These are phyloP conservation scores for Rubroshorea leprosula DNA, from an alignment of 345 rosid species.

Conservation along the genomic window DNA sequence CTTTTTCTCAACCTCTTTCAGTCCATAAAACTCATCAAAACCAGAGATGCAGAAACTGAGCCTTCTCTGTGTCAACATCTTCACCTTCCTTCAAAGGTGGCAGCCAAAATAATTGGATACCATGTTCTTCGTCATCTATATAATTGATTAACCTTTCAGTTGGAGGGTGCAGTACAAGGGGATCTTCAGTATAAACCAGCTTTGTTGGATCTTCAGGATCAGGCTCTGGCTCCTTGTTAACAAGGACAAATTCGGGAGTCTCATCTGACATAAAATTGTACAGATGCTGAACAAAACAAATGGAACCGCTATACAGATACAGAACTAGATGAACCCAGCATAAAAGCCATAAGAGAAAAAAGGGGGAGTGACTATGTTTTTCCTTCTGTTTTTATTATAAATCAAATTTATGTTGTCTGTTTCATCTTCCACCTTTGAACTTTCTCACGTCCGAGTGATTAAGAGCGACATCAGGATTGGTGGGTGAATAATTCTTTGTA, in stretches of 20 bases:
- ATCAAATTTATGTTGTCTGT: no score
- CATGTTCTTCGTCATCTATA: conserved; percentile 80
- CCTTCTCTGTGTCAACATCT: conserved; percentile 56
- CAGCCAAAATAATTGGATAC: conserved; percentile 82
- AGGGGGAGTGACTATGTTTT: no score
- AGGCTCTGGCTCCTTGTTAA: conserved; percentile 81
- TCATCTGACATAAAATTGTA: conserved; percentile 48
- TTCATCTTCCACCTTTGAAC: no score
- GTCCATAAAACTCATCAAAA: conserved; percentile 80
- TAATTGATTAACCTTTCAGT: conserved; percentile 77
- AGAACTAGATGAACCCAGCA: no score
- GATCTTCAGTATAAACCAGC: conserved; percentile 64
- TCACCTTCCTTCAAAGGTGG: conserved; percentile 72
- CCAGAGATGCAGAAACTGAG: conserved; percentile 81
- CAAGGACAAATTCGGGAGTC: conserved; percentile 67
- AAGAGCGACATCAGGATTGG: no score
- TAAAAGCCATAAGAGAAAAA: no score
- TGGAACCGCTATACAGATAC: not conserved
- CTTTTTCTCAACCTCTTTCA: conserved; percentile 36
- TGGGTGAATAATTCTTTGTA: no score
- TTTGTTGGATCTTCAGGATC: conserved; percentile 84
- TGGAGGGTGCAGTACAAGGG: conserved; percentile 72
- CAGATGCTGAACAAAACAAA: not conserved
- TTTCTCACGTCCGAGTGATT: no score
- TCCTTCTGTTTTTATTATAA: no score